These are phyloP conservation scores for Aspergillus sp. DNA, from an alignment of 2,329 filamentous ascomycete genomes.

Conservation along the genomic window DNA sequence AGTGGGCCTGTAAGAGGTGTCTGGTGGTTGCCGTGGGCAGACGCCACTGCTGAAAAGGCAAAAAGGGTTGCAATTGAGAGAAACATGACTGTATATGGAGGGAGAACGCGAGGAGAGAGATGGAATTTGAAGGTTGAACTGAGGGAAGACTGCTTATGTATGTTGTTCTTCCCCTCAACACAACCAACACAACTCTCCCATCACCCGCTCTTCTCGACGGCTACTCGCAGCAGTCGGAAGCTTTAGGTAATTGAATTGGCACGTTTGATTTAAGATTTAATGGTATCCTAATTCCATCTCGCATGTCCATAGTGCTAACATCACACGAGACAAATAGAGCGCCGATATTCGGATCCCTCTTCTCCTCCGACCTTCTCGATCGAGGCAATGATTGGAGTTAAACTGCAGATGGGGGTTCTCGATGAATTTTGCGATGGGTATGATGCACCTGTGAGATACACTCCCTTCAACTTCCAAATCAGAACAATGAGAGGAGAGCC, in stretches of 20 bases:
- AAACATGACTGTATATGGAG: constrained; percentile 19
- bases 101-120: not conserved
- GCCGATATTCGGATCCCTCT: not conserved
- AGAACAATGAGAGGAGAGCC: constrained; percentile 6
- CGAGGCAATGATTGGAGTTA: constrained; percentile 1
- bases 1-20: constrained; percentile 66
- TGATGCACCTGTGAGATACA: not conserved
- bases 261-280: not conserved
- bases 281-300: not conserved
- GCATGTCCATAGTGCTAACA: not conserved
- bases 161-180: not conserved
- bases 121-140: not conserved
- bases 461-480: constrained; percentile 2
- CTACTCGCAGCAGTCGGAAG: not conserved
- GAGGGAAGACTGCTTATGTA: constrained; percentile 2
- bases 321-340: not conserved
- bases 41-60: constrained; percentile 51
- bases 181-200: too few relatives aligned
- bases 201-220: not conserved
- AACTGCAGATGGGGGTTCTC: not conserved
- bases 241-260: not conserved
- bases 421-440: not conserved
- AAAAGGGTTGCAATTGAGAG: constrained; percentile 17
- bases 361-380: constrained; percentile 15
- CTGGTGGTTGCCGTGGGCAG: constrained; percentile 64